Percentiles rank a stretch among this genome's conserved stretches.
These are phyloP conservation scores for Trebouxia sp. DNA, from an alignment of 139 green algal species.

Conservation along the genomic window DNA sequence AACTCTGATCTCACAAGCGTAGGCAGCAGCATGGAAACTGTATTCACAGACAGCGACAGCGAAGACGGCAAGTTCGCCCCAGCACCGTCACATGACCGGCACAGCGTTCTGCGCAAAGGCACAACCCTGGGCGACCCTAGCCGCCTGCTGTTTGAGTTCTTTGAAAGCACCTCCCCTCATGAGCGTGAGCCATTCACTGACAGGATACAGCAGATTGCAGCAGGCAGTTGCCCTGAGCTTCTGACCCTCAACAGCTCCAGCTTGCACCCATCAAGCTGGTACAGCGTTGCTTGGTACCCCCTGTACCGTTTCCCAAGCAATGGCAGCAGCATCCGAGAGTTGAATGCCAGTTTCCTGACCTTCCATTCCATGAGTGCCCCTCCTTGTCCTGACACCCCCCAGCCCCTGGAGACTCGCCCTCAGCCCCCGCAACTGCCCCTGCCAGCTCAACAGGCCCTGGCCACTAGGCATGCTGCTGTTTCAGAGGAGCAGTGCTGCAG, in stretches of 20 bases:
- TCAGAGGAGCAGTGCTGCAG: not conserved
- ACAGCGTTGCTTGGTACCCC: slow-evolving; percentile 46
- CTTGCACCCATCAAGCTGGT: slow-evolving; percentile 44
- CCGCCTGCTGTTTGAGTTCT: slow-evolving; percentile 42
- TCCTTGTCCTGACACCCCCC: not conserved
- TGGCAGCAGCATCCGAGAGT: slow-evolving; percentile 18
- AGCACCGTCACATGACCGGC: not conserved
- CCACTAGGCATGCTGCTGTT: not conserved
- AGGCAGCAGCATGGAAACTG: slow-evolving; percentile 28
- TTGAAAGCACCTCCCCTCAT: slow-evolving; percentile 38
- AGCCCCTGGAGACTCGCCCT: not conserved
- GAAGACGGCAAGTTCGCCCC: slow-evolving; percentile 17
- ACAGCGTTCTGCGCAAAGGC: slow-evolving; percentile 37
- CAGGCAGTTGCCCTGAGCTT: slow-evolving; percentile 26
- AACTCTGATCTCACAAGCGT: slow-evolving; percentile 12
- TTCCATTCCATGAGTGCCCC: slow-evolving; percentile 17
- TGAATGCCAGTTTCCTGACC: slow-evolving; percentile 9
- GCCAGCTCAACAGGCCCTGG: slow-evolving; percentile 6
- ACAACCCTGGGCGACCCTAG: slow-evolving; percentile 32
- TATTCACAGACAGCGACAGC: slow-evolving; percentile 37
- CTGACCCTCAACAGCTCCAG: slow-evolving; percentile 30
- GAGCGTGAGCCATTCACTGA: slow-evolving; percentile 36
- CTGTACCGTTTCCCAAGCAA: slow-evolving; percentile 33
- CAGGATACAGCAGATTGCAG: slow-evolving; percentile 30
- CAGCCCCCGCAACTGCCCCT: slow-evolving; percentile 11